Percentiles rank a stretch among this genome's conserved stretches.
Conservation (phyloP, 2,329 filamentous ascomycete genomes). For the Elsinoe batatas region DNA sequence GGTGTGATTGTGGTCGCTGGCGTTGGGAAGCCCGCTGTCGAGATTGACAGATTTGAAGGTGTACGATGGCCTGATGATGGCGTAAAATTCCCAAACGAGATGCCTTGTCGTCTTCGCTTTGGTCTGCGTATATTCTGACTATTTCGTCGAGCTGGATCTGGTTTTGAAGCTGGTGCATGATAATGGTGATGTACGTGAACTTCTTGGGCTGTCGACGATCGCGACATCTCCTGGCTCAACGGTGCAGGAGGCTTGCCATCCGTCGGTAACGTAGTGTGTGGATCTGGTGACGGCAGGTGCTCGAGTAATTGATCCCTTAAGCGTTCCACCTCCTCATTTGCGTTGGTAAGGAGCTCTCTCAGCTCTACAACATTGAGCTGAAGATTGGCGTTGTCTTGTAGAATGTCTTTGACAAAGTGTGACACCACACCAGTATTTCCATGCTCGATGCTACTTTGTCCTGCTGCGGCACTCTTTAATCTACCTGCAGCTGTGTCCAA, state of each 20-base stretch:
- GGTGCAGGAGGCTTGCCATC: conserved; percentile 37
- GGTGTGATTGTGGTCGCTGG: conserved; percentile 33
- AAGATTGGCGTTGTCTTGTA: conserved; percentile 89
- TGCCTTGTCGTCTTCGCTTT: conserved; percentile 62
- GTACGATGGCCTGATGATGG: conserved; percentile 31
- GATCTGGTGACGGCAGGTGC: conserved; percentile 30
- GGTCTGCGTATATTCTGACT: conserved; percentile 42
- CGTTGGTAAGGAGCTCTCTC: conserved; percentile 78
- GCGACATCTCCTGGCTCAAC: conserved; percentile 56
- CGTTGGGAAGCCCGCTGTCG: conserved; percentile 45
- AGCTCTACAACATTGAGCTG: conserved; percentile 88
- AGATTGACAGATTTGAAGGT: conserved; percentile 17
- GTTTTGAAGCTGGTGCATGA: conserved; percentile 48
- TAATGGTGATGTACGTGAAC: conserved; percentile 94
- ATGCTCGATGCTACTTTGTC: conserved; percentile 51
- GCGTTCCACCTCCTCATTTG: conserved; percentile 86
- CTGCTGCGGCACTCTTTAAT: conserved; percentile 69
- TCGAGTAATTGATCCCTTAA: conserved; percentile 74
- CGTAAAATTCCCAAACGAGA: conserved; percentile 45
- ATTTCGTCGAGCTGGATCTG: conserved; percentile 25
- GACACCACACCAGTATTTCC: conserved; percentile 66
- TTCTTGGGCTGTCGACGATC: conserved; percentile 57
- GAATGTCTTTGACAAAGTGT: conserved; percentile 88
- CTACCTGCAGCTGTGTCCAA: conserved; percentile 69
- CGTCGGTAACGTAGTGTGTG: conserved; percentile 25